These are phyloP conservation scores for Spatholobus suberectus DNA, from an alignment of 306 rosid genomes.

Conservation along the genomic window DNA sequence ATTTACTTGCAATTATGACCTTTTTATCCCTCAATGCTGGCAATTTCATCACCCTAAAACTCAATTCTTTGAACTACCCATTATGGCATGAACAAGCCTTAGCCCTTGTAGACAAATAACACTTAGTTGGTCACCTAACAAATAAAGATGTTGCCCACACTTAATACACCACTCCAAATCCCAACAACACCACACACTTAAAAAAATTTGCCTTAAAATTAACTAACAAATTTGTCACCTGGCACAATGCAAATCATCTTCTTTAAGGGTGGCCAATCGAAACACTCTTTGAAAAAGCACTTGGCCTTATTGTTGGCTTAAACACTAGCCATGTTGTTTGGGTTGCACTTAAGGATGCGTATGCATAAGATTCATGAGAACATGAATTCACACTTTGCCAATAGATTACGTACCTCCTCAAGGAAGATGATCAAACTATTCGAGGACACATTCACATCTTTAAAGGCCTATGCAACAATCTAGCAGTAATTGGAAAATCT, in stretches of 20 bases:
- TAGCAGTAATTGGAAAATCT: neutral
- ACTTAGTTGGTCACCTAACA: too few species aligned
- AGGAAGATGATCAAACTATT: neutral
- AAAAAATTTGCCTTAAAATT: too few species aligned
- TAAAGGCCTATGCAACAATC: neutral
- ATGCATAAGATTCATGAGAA: conserved; percentile 12
- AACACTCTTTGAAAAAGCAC: neutral
- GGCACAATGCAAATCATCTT: neutral
- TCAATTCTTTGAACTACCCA: too few species aligned
- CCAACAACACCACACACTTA: too few species aligned
- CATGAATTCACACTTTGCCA: neutral
- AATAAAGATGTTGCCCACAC: too few species aligned
- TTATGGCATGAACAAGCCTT: too few species aligned
- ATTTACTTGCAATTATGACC: too few species aligned
- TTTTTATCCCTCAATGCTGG: too few species aligned
- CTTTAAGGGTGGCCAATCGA: neutral
- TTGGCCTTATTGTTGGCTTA: neutral
- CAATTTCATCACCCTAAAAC: too few species aligned
- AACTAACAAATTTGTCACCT: too few species aligned
- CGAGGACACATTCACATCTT: neutral
- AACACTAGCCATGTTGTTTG: neutral
- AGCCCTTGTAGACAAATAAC: too few species aligned
- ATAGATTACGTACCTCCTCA: neutral
- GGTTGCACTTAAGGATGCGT: neutral
- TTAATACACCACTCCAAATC: too few species aligned